phyloP scores from a whole-genome alignment of 1,139 yeast species.

The Barnettozyma hawaiiensis region DNA sequence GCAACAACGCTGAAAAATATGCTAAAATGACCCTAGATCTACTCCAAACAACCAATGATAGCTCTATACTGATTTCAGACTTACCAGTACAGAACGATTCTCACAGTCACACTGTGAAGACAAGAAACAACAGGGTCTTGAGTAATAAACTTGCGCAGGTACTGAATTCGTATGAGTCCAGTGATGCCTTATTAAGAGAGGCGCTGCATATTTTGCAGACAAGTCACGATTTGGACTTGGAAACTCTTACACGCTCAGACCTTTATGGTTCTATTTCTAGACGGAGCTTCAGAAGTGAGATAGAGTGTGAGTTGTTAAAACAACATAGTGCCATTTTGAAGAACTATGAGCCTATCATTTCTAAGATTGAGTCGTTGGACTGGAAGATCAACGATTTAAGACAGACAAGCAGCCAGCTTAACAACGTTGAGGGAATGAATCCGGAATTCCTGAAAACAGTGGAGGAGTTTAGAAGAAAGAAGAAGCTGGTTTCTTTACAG shows the following conservation, averaged over 20 bases:
- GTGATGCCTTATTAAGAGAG: conserved; percentile 45
- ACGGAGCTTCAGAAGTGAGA: conserved; percentile 57
- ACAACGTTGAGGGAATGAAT: conserved; percentile 22
- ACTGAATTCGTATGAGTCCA: conserved; percentile 39
- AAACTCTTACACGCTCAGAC: conserved; percentile 46
- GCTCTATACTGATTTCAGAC: conserved; percentile 9
- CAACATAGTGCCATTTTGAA: conserved; percentile 54
- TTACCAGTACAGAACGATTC: conserved; percentile 5
- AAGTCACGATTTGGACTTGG: conserved; percentile 30
- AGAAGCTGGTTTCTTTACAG: conserved; percentile 42
- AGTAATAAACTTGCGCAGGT: conserved; percentile 47
- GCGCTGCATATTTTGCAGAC: conserved; percentile 45
- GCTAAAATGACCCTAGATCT: conserved; percentile 21
- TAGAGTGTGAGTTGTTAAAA: conserved; percentile 67
- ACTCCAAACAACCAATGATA: conserved; percentile 11
- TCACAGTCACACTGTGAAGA: background rate
- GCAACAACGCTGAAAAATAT: conserved; percentile 21
- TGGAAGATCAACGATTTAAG: conserved; percentile 31
- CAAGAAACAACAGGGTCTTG: conserved; percentile 24
- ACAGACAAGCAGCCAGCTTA: conserved; percentile 25
- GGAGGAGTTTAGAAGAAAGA: conserved; percentile 37
- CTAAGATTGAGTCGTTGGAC: conserved; percentile 28
- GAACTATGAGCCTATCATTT: conserved; percentile 55
- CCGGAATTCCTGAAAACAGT: conserved; percentile 34
- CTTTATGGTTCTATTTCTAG: conserved; percentile 51